These are phyloP conservation scores for Adiantum capillusveneris DNA, from an alignment of 75 land plant genomes.

Conservation along the genomic window DNA sequence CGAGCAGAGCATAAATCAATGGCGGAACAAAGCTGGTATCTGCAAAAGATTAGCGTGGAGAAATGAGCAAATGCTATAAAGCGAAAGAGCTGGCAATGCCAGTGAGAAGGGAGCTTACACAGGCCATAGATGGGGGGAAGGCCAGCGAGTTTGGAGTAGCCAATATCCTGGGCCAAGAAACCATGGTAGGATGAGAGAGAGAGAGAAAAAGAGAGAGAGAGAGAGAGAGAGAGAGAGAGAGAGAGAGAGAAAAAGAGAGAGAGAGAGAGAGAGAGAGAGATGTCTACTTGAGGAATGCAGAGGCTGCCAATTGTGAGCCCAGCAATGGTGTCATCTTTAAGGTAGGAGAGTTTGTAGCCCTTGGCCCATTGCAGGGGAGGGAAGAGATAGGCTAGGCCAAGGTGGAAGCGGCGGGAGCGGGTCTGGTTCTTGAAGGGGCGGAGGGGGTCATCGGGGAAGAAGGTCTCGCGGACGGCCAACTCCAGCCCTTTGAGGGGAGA, in stretches of 20 bases:
- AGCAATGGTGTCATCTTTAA: slow-evolving; percentile 50
- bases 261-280: too few relatives aligned
- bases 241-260: too few relatives aligned
- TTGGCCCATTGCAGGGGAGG: slow-evolving; percentile 61
- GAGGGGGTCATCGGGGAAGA: slow-evolving; percentile 54
- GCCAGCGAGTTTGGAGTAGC: slow-evolving; percentile 71
- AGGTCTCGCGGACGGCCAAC: slow-evolving; percentile 26
- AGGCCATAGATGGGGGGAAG: slow-evolving; percentile 73
- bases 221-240: too few relatives aligned
- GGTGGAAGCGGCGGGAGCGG: slow-evolving; percentile 7
- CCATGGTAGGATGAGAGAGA: too few relatives aligned
- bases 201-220: too few relatives aligned
- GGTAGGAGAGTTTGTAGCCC: slow-evolving; percentile 21
- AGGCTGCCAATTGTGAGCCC: slow-evolving; percentile 82
- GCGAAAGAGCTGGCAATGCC: not conserved
- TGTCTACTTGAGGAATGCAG: too few relatives aligned
- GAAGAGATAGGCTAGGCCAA: slow-evolving; percentile 31
- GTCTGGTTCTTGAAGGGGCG: slow-evolving; percentile 33
- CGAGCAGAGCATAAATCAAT: slow-evolving; percentile 35
- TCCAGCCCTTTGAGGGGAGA: not conserved
- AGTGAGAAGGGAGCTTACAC: slow-evolving; percentile 32
- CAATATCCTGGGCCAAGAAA: slow-evolving; percentile 88
- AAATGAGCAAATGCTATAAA: not conserved
- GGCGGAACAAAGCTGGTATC: slow-evolving; percentile 62
- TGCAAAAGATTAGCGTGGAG: slow-evolving; percentile 3